These are phyloP conservation scores for Parafenestella ontariensis DNA, from an alignment of 2,329 filamentous ascomycete species.

Conservation along the genomic window DNA sequence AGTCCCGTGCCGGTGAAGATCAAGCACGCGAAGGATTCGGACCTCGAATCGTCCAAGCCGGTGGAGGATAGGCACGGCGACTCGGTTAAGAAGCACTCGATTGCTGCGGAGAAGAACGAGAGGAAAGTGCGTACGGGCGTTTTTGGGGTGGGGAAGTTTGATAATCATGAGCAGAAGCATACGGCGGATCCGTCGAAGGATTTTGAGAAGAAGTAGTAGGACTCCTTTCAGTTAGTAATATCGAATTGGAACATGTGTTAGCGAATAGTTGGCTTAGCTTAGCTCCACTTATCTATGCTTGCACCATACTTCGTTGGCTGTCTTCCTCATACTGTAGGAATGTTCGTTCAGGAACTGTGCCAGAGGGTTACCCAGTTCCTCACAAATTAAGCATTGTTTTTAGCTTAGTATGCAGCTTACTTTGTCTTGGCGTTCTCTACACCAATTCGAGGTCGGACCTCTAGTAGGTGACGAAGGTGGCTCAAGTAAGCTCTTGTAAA, in stretches of 20 bases:
- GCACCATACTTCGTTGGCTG: background rate
- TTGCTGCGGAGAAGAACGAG: slow-evolving; percentile 36
- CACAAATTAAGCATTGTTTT: background rate
- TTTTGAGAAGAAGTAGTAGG: slow-evolving; percentile 28
- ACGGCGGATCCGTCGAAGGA: slow-evolving; percentile 27
- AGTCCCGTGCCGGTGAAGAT: background rate
- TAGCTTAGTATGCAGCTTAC: background rate
- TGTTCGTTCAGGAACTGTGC: background rate
- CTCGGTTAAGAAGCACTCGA: slow-evolving; percentile 31
- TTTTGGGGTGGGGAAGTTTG: slow-evolving; percentile 34
- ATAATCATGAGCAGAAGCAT: slow-evolving; percentile 33
- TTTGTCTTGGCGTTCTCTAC: background rate
- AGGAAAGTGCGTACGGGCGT: slow-evolving; percentile 28
- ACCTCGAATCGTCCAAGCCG: slow-evolving; percentile 19
- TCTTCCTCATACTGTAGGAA: no score
- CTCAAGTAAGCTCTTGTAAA: background rate
- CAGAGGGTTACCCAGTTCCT: background rate
- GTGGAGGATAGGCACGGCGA: slow-evolving; percentile 36
- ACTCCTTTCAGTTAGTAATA: background rate
- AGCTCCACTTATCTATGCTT: background rate
- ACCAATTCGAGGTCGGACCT: background rate
- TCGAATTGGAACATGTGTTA: background rate
- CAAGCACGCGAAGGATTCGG: background rate
- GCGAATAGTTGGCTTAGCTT: background rate
- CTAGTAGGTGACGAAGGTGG: background rate